These are phyloP conservation scores for Cylindrotheca fusiformis DNA, from an alignment of 108 stramenopile genomes.

Conservation along the genomic window DNA sequence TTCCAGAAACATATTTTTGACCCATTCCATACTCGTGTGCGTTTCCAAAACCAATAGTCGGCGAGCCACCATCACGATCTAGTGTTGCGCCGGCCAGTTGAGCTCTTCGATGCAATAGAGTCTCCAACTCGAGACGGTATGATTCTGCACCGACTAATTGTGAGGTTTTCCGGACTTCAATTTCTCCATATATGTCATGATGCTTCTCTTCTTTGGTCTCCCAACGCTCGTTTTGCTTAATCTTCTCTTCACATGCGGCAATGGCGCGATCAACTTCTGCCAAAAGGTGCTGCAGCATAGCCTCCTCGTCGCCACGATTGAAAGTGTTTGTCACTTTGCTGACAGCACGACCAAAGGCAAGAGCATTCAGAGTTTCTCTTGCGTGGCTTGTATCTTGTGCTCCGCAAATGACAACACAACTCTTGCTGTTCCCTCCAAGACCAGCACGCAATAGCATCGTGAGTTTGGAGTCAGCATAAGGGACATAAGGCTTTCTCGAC, in stretches of 20 bases:
- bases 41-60: background rate
- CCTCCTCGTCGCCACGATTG: constrained; percentile 16
- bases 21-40: background rate
- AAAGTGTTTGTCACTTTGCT: constrained; percentile 32
- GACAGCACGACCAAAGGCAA: constrained; percentile 63
- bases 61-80: background rate
- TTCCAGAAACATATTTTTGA: background rate
- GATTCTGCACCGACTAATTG: constrained; percentile 2
- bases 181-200: constrained; percentile 11
- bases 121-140: background rate
- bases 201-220: constrained; percentile 28
- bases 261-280: constrained; percentile 36
- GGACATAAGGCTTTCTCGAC: constrained; percentile 36
- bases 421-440: constrained; percentile 63
- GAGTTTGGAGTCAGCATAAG: constrained; percentile 68
- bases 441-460: constrained; percentile 64
- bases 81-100: background rate
- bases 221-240: constrained; percentile 45
- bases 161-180: background rate
- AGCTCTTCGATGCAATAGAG: background rate
- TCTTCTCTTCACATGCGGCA: constrained; percentile 24
- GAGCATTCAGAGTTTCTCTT: constrained; percentile 49
- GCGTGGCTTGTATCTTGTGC: constrained; percentile 47
- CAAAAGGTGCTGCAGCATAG: constrained; percentile 44
- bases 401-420: constrained; percentile 55